These are phyloP conservation scores for Chlorella sp. DNA, from an alignment of 139 green algal species.

Conservation along the genomic window DNA sequence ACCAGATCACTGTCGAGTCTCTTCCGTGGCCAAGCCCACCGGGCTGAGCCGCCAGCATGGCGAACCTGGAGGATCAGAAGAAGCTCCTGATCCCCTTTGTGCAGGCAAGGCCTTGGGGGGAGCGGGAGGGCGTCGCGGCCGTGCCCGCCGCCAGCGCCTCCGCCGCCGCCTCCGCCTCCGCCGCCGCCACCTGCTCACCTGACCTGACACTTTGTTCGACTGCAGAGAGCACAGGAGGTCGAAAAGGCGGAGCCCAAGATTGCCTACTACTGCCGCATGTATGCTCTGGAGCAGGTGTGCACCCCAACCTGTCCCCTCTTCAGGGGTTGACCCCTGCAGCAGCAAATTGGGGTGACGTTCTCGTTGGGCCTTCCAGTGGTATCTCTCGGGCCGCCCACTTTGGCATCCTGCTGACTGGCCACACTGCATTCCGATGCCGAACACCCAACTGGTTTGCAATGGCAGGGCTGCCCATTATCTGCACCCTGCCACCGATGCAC, in stretches of 20 bases:
- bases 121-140: not conserved
- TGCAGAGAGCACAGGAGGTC: conserved; percentile 44
- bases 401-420: too few relatives aligned
- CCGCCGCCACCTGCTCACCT: not conserved
- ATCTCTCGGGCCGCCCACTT: not conserved
- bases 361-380: not conserved
- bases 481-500: too few relatives aligned
- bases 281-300: conserved; percentile 75
- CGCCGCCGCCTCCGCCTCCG: not conserved
- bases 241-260: conserved; percentile 73
- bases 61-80: conserved; percentile 77
- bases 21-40: not conserved
- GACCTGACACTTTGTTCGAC: not conserved
- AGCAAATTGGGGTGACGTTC: not conserved
- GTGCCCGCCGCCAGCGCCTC: not conserved
- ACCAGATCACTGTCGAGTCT: not conserved
- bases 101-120: conserved; percentile 57
- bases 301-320: not conserved
- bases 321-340: too few relatives aligned
- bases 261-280: conserved; percentile 84
- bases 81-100: conserved; percentile 76
- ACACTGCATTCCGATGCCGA: too few relatives aligned
- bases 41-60: conserved; percentile 26
- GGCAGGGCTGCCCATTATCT: too few relatives aligned
- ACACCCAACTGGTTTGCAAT: too few relatives aligned